A percentile compares a stretch with the other conserved stretches of the same genome.
Conservation (phyloP, 1,284 basidiomycete genomes). For the Austroboletus rostrupii region DNA sequence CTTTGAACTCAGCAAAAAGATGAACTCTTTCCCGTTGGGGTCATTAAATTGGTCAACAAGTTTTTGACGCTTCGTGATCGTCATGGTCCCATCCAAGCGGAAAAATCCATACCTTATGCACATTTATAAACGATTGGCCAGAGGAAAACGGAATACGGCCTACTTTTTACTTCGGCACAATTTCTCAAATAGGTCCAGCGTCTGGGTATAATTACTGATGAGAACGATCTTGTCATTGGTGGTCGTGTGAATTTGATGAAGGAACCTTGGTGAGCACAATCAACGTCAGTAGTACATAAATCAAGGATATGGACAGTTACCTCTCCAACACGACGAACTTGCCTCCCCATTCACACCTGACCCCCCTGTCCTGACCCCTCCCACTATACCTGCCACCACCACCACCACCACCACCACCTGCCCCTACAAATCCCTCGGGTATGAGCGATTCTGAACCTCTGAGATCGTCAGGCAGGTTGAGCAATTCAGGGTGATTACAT, state of each 20-base stretch:
- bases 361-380: conserved; percentile 43
- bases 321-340: conserved; percentile 94
- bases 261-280: conserved; percentile 56
- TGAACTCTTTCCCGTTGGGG: conserved; percentile 90
- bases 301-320: conserved; percentile 37
- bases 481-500: conserved; percentile 94
- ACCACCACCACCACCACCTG: conserved; percentile 27
- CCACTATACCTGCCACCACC: conserved; percentile 34
- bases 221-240: conserved; percentile 97
- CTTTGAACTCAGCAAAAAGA: conserved; percentile 95
- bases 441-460: conserved; percentile 81
- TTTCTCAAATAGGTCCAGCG: conserved; percentile 91
- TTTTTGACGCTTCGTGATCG: conserved; percentile 92
- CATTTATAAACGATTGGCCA: neutral
- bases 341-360: conserved; percentile 81
- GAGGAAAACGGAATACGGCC: conserved; percentile 14
- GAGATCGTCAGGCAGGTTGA: conserved; percentile 85
- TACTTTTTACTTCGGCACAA: conserved; percentile 82
- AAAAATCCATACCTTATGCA: conserved; percentile 84
- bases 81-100: conserved; percentile 92
- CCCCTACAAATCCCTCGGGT: conserved; percentile 76
- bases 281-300: neutral
- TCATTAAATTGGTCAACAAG: conserved; percentile 98
- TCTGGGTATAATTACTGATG: conserved; percentile 98
- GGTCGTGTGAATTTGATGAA: conserved; percentile 76